These are phyloP conservation scores for Russula brevipes DNA, from an alignment of 768 basidiomycete species.

Conservation along the genomic window DNA sequence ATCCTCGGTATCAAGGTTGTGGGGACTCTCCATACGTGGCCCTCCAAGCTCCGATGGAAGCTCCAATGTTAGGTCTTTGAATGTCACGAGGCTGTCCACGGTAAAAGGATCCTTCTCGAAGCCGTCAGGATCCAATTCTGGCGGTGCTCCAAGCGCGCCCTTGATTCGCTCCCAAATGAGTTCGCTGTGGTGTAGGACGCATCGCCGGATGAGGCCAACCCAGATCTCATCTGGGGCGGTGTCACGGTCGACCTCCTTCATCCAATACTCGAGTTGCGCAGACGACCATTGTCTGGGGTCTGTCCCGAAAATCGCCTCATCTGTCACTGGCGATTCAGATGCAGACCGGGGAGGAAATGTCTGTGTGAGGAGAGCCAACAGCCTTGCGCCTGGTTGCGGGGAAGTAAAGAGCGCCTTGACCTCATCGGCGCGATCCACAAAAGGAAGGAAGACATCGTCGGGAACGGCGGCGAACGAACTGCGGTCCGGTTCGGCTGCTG, in stretches of 20 bases:
- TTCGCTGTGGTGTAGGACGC: constrained; percentile 72
- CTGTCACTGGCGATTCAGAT: constrained; percentile 26
- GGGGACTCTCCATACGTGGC: neutral
- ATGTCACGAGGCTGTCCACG: neutral
- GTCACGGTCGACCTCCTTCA: constrained; percentile 59
- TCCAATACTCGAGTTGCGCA: constrained; percentile 55
- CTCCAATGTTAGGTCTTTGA: constrained; percentile 8
- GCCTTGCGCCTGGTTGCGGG: constrained; percentile 57
- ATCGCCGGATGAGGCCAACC: constrained; percentile 67
- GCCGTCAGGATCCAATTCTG: constrained; percentile 68
- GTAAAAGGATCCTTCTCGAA: constrained; percentile 26
- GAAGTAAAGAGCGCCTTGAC: constrained; percentile 58
- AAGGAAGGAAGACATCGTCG: constrained; percentile 76
- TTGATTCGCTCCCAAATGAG: constrained; percentile 91
- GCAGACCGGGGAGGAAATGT: constrained; percentile 42
- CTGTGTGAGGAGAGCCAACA: constrained; percentile 70
- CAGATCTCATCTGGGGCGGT: constrained; percentile 65
- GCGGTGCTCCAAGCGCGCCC: constrained; percentile 80
- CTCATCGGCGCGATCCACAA: constrained; percentile 76
- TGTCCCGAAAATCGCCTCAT: constrained; percentile 33
- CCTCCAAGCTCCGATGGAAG: constrained; percentile 6
- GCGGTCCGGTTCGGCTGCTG: constrained; percentile 30
- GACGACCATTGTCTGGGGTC: constrained; percentile 72
- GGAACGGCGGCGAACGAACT: constrained; percentile 72
- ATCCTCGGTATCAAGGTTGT: neutral